These are phyloP conservation scores for Trichoderma brevicompactum DNA, from an alignment of 2,329 filamentous ascomycete species.

Conservation along the genomic window DNA sequence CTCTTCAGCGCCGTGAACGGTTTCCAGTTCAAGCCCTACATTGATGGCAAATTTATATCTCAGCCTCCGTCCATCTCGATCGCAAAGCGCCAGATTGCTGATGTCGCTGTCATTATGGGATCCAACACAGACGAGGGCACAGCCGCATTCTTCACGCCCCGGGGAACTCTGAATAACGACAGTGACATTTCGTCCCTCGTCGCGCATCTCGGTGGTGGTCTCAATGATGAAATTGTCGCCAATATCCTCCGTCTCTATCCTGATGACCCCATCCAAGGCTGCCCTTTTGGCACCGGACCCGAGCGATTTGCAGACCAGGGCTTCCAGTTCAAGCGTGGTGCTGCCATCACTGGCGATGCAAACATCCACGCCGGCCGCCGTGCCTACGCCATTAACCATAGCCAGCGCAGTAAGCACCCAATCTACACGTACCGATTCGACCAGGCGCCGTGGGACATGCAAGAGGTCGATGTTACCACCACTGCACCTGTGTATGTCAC, in stretches of 20 bases:
- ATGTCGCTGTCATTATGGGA: constrained; percentile 19
- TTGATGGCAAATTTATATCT: constrained; percentile 15
- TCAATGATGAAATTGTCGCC: background rate
- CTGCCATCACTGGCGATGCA: constrained; percentile 14
- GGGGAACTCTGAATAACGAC: constrained; percentile 12
- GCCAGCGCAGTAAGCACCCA: constrained; percentile 5
- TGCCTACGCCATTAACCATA: constrained; percentile 5
- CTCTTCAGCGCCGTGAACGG: constrained; percentile 16
- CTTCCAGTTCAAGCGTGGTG: constrained; percentile 18
- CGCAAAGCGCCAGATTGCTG: constrained; percentile 9
- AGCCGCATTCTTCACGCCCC: constrained; percentile 14
- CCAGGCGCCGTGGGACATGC: constrained; percentile 16
- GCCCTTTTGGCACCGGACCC: constrained; percentile 6
- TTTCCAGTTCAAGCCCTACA: constrained; percentile 19
- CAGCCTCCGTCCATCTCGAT: constrained; percentile 13
- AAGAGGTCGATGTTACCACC: constrained; percentile 13
- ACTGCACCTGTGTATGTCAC: constrained; percentile 17
- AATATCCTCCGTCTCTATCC: constrained; percentile 24
- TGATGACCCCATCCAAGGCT: constrained; percentile 19
- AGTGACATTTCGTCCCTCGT: constrained; percentile 19
- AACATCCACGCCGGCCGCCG: constrained; percentile 20
- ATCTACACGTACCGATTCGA: constrained; percentile 17
- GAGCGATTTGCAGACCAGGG: constrained; percentile 19
- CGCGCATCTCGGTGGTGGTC: constrained; percentile 3
- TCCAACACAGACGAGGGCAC: constrained; percentile 24